Conservation (phyloP, 371 early-diverging fungal genomes). For the Mucor indicus region DNA sequence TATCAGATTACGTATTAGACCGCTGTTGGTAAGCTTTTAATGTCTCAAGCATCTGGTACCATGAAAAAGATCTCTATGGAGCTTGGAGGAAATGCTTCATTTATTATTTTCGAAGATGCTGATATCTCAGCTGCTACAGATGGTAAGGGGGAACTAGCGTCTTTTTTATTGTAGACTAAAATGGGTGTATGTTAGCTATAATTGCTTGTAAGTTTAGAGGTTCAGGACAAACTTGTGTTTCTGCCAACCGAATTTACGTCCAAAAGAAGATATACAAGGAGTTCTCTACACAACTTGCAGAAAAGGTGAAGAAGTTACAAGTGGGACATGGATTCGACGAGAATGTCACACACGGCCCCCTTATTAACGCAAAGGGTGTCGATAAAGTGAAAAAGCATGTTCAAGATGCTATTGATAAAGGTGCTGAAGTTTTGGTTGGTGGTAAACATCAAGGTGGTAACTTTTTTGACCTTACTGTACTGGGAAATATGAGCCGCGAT, state of each 20-base stretch:
- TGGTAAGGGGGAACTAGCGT: too few relatives aligned
- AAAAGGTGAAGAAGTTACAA: slow-evolving; percentile 57
- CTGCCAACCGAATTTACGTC: slow-evolving; percentile 85
- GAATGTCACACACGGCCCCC: slow-evolving; percentile 71
- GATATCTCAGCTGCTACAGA: slow-evolving; percentile 65
- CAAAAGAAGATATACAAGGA: slow-evolving; percentile 71
- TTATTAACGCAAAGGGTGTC: slow-evolving; percentile 71
- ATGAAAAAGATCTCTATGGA: slow-evolving; percentile 81
- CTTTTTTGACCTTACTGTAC: slow-evolving; percentile 74
- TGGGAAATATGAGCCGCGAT: slow-evolving; percentile 57
- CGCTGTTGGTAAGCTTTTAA: slow-evolving; percentile 68
- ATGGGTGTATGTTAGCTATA: slow-evolving; percentile 23
- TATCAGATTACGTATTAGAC: too few relatives aligned
- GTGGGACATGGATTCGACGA: slow-evolving; percentile 76
- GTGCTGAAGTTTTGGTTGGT: slow-evolving; percentile 63
- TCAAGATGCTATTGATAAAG: slow-evolving; percentile 66
- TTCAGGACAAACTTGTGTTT: slow-evolving; percentile 86
- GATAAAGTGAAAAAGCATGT: slow-evolving; percentile 71
- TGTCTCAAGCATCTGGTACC: slow-evolving; percentile 69
- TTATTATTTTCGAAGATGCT: slow-evolving; percentile 88
- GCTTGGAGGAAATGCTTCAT: slow-evolving; percentile 86
- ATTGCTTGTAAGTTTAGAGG: slow-evolving; percentile 82
- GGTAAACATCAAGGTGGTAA: slow-evolving; percentile 58
- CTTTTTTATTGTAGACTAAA: too few relatives aligned
- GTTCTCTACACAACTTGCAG: slow-evolving; percentile 57